These are phyloP conservation scores for Melanogaster broomeanus DNA, from an alignment of 768 basidiomycete genomes.

Conservation along the genomic window DNA sequence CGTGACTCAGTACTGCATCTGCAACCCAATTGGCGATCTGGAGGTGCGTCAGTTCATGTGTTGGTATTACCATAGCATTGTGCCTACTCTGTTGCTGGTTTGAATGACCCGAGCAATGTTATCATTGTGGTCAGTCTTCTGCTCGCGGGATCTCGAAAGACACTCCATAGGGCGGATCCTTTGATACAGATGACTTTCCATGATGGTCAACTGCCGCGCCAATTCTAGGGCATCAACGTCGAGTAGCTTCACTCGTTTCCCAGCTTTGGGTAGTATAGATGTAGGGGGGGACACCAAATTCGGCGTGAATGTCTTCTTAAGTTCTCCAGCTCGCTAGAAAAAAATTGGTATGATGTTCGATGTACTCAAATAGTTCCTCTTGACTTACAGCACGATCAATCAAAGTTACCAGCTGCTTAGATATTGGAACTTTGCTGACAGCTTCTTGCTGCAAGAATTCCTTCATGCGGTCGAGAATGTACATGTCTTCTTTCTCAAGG, in stretches of 20 bases:
- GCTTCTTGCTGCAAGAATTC: constrained; percentile 72
- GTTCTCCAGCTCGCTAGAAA: constrained; percentile 53
- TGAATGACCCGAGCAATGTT: constrained; percentile 88
- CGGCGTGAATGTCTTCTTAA: constrained; percentile 57
- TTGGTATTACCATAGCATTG: background rate
- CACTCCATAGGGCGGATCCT: constrained; percentile 91
- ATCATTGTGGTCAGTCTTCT: constrained; percentile 70
- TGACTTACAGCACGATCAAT: constrained; percentile 79
- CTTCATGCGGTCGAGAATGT: constrained; percentile 80
- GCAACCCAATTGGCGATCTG: constrained; percentile 95
- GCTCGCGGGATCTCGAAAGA: constrained; percentile 78
- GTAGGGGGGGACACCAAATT: constrained; percentile 65
- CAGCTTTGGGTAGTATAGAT: constrained; percentile 71
- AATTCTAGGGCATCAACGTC: constrained; percentile 90
- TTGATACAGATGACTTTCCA: constrained; percentile 86
- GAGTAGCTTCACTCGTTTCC: constrained; percentile 73
- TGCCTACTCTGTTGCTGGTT: constrained; percentile 78
- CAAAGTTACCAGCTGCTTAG: constrained; percentile 70
- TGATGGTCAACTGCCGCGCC: constrained; percentile 89
- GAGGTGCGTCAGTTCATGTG: constrained; percentile 1
- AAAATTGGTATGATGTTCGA: constrained; percentile 15
- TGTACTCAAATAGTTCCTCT: background rate
- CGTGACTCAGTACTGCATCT: constrained; percentile 74
- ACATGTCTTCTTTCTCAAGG: constrained; percentile 83
- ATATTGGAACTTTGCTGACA: constrained; percentile 63